phyloP scores from a whole-genome alignment of 2,329 filamentous ascomycete genomes.

The Pseudogymnoascus destructans region DNA sequence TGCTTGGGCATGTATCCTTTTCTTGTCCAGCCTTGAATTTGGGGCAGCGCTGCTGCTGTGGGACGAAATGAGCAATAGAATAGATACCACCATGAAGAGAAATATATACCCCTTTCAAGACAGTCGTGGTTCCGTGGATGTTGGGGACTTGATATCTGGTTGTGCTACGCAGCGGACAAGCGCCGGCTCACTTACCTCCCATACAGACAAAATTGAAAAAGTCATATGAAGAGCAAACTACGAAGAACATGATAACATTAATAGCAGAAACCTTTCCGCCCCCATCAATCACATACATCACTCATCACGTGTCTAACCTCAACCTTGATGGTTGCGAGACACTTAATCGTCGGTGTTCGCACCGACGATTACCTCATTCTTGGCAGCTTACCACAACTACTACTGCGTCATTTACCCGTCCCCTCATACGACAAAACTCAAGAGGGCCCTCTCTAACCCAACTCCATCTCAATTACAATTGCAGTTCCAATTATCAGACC shows the following conservation, averaged over 20 bases:
- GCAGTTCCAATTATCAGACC: background rate
- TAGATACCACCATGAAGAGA: background rate
- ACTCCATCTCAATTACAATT: background rate
- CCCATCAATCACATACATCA: background rate
- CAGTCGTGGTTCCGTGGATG: background rate
- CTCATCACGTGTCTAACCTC: background rate
- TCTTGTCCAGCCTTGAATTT: background rate
- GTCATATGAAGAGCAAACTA: background rate
- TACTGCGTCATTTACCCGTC: background rate
- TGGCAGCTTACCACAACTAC: background rate
- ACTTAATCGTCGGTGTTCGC: too few species aligned
- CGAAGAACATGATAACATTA: background rate
- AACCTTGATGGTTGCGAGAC: background rate
- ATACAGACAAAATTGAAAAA: too few species aligned
- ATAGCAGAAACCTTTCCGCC: background rate
- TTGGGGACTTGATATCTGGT: background rate
- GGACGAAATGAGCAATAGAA: background rate
- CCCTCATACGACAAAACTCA: background rate
- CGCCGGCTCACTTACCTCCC: background rate
- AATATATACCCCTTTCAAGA: background rate
- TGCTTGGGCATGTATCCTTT: background rate
- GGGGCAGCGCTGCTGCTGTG: background rate
- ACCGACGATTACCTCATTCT: background rate
- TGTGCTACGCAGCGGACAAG: background rate
- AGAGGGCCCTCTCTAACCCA: background rate